A percentile compares a stretch with the other conserved stretches of the same genome.
phyloP scores from a whole-genome alignment of 768 basidiomycete genomes.

The Amanita phalloides region DNA sequence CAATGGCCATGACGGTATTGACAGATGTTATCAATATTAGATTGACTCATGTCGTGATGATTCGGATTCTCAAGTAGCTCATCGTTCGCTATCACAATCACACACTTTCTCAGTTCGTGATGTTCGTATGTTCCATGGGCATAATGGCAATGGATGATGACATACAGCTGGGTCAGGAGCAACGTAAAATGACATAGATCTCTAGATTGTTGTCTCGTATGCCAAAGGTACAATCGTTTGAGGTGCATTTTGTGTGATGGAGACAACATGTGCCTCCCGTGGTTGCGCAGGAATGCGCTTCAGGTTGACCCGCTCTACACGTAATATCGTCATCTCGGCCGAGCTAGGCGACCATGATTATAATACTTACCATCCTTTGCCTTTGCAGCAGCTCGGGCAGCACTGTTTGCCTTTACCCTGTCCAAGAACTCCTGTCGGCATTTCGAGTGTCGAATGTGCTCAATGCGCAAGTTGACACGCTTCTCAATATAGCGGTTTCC shows the following conservation, averaged over 20 bases:
- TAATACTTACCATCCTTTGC: slow-evolving; percentile 71
- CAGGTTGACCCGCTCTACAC: slow-evolving; percentile 66
- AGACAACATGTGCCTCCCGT: slow-evolving; percentile 69
- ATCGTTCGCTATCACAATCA: slow-evolving; percentile 2
- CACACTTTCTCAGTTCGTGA: neutral
- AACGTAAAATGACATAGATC: slow-evolving; percentile 11
- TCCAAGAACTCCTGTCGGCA: slow-evolving; percentile 97
- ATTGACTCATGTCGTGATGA: neutral
- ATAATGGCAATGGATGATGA: slow-evolving; percentile 14
- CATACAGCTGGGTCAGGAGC: slow-evolving; percentile 16
- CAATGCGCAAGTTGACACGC: slow-evolving; percentile 95
- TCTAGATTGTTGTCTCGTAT: slow-evolving; percentile 96
- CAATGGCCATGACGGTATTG: slow-evolving; percentile 47
- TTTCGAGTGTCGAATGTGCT: slow-evolving; percentile 94
- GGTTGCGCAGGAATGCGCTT: slow-evolving; percentile 83
- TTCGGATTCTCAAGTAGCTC: slow-evolving; percentile 4
- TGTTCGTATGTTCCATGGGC: slow-evolving; percentile 18
- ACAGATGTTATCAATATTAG: neutral
- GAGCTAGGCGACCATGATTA: neutral
- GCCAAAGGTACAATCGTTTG: slow-evolving; percentile 88
- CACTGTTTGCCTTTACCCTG: slow-evolving; percentile 88
- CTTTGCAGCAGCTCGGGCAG: slow-evolving; percentile 76
- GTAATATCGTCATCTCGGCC: neutral
- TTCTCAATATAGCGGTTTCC: slow-evolving; percentile 99
- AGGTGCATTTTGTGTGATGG: slow-evolving; percentile 63